Evolutionary conservation across 257 asterid species (phyloP), one percentile per base, ranked within the genome.

Genomic region (Ocimum tenuiflorum): DNA sequence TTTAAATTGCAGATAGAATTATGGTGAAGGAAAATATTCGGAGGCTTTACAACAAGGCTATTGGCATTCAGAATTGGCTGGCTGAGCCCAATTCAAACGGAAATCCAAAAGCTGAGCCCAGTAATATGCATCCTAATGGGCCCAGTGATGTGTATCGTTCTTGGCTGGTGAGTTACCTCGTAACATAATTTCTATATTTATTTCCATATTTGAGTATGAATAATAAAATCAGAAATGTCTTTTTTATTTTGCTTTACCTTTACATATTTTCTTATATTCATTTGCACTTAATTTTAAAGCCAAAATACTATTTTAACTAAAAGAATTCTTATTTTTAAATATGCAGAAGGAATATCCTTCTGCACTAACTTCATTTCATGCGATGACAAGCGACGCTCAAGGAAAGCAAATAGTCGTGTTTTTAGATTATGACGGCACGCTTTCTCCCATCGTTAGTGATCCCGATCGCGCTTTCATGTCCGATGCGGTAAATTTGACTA

Each of bases 391-490:
- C 3, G 53, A 7, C 1, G 63, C 67, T 0, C 27, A 66, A 24
- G 82, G 81, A 33, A 90, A 84, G 68, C 77, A 81, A 36, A 74
- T 90, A 12, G 95, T 84, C 15, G 83, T 90, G 81, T 90, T 90
- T 67, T 65, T 86, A 52, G 97, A 90, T 31, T 90, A 87, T 47
- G 97, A 90, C 23, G 97, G 95, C 15, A 90, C 97, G 36, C 86
- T 90, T 27, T 77, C 95, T 0, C 97, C 97, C 1, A 88, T 90
- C 24, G 96, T 88, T 0, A 78, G 60, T 17, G 97, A 90, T 18
- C 97, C 96, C 43, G 82, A 90, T 15, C 65, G 79, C 10, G 97
- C 96, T 7, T 88, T 88, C 83, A 88, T 90, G 96, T 82, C 97
- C n/a, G 83, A 82, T 67, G 71, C 68, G 78, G 97, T 90, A 80